These are phyloP conservation scores for Parietichytrium sp. DNA, from an alignment of 108 stramenopile species.

Conservation along the genomic window DNA sequence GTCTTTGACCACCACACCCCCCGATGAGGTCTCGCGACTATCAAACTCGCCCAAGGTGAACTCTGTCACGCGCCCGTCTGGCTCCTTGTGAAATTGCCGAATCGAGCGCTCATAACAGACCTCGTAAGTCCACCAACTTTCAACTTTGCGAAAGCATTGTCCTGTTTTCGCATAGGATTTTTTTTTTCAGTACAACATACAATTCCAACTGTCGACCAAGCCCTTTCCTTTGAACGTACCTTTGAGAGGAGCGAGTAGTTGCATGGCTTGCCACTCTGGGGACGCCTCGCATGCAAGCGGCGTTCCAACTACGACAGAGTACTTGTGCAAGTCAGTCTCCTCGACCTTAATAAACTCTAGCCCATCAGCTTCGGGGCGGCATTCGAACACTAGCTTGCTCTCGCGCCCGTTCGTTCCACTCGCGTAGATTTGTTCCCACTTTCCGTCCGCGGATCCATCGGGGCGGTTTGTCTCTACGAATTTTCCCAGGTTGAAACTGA, in stretches of 20 bases:
- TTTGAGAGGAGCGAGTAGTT: conserved; percentile 16
- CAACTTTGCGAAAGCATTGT: background rate
- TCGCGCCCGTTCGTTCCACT: background rate
- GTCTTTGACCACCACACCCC: background rate
- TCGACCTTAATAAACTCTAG: background rate
- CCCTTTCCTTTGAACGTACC: too few species aligned
- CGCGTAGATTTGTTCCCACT: background rate
- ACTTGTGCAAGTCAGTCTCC: background rate
- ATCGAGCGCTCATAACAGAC: background rate
- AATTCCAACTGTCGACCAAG: too few species aligned
- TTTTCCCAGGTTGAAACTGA: background rate
- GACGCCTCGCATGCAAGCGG: background rate
- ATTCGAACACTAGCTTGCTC: background rate
- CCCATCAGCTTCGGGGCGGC: background rate
- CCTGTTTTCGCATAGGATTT: too few species aligned
- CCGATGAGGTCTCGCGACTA: background rate
- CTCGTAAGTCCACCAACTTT: conserved; percentile 36
- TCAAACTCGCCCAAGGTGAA: background rate
- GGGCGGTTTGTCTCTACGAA: background rate
- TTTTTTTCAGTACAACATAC: too few species aligned
- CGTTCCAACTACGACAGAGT: background rate
- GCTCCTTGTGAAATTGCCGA: background rate
- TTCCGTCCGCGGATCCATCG: background rate
- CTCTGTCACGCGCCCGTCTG: conserved; percentile 18
- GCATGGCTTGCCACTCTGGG: background rate